Percentiles rank a stretch among this genome's conserved stretches.
phyloP scores from a whole-genome alignment of 805 yeast genomes.

The Clavispora fructus region DNA sequence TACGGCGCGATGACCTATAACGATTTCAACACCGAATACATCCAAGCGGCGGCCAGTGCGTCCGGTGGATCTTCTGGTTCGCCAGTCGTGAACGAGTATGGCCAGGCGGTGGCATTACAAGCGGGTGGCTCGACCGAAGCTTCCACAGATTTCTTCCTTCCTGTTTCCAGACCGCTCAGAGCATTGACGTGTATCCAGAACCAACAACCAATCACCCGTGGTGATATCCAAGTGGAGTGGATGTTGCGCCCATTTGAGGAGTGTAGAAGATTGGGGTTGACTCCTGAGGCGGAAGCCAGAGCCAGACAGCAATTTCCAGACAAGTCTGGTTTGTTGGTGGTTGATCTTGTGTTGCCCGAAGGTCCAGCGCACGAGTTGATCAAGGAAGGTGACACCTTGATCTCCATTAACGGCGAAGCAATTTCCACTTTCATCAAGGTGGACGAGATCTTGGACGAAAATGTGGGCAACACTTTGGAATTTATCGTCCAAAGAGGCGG shows the following conservation, averaged over 20 bases:
- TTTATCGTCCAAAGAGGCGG: conserved; percentile 58
- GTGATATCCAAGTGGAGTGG: conserved; percentile 92
- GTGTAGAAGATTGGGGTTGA: conserved; percentile 81
- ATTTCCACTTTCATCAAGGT: conserved; percentile 70
- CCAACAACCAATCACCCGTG: conserved; percentile 63
- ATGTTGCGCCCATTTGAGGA: conserved; percentile 80
- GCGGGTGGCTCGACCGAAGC: conserved; percentile 93
- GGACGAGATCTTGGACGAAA: conserved; percentile 76
- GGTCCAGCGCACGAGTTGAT: conserved; percentile 76
- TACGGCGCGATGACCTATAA: conserved; percentile 84
- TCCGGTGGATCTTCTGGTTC: conserved; percentile 96
- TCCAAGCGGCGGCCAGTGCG: conserved; percentile 94
- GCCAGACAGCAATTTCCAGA: conserved; percentile 69
- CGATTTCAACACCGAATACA: conserved; percentile 90
- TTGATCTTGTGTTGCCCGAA: conserved; percentile 72
- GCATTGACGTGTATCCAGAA: conserved; percentile 73
- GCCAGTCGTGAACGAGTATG: conserved; percentile 89
- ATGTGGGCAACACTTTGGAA: conserved; percentile 54
- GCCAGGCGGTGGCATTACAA: conserved; percentile 83
- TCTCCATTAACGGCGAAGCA: conserved; percentile 61
- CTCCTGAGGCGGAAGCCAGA: conserved; percentile 62
- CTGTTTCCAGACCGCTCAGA: conserved; percentile 75
- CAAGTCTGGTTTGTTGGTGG: conserved; percentile 76
- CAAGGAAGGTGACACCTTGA: conserved; percentile 80
- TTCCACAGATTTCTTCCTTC: conserved; percentile 88